Base-by-base conservation (phyloP, 371 early-diverging fungal genomes). In the Lichtheimia ramosa region DNA sequence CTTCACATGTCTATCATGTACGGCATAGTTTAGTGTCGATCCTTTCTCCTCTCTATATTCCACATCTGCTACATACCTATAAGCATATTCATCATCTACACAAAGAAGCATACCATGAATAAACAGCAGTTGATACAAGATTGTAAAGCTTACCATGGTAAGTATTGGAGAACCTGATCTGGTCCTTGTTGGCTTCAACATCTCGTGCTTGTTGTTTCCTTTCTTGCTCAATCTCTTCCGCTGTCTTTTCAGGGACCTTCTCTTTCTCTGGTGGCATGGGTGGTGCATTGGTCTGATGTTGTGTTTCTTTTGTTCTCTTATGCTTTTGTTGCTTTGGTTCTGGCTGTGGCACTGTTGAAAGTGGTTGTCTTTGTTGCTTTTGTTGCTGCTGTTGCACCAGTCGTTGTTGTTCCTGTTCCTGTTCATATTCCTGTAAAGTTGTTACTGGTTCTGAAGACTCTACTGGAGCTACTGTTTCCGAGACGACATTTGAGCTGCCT, bases 21-120 rank as follows among this genome's bases (percentile, higher is more conserved):
- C 18, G 27, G 5, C 15, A 10, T 53, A 24, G 13, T 8, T 34
- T 3, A 53, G 24, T 59, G 34, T 50, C 4, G 12, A 40, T 14
- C 23, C 39, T 39, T 39, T 7, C 13, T 51, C 25, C 14, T 14
- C 27, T 27, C 14, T 16, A n/a, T 15, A 1, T 3, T 14, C 20
- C 27, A 15, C 15, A 27, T 14, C 21, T 7, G 6, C 24, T 2
- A 23, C 27, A 51, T 55, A 57, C 63, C 57, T 62, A 42, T 62
- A 62, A 24, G 39, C 57, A 46, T 56, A 62, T 10, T 21, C 49
- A 27, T 62, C 63, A 62, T 62, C 63, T 62, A 54, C 28, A 1
- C 34, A 25, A 34, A 34, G 34, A 54, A 21, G 3, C 14, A 12
- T 25, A 16, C 3, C 39, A 25, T 52, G 18, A 15, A 34, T 34